Percentiles rank a stretch among this genome's conserved stretches.
Conservation (phyloP, 352 stramenopile genomes). For the Phytophthora boehmeriae region DNA sequence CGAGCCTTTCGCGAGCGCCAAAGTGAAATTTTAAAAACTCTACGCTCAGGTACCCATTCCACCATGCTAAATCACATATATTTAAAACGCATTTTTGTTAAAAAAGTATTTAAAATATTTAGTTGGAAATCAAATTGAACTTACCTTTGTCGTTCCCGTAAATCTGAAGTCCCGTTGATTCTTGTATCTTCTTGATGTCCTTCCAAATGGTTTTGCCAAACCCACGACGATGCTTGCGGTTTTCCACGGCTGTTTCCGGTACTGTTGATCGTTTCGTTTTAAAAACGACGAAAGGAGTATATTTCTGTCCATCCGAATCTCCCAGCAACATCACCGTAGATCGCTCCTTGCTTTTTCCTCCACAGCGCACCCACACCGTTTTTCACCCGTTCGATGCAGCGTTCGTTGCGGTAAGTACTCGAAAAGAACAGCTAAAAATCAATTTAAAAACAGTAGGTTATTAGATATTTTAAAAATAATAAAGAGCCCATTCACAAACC, state of each 20-base stretch:
- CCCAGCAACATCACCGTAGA: conserved; percentile 1
- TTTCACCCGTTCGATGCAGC: not conserved
- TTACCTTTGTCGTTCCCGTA: too few species aligned
- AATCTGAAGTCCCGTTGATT: too few species aligned
- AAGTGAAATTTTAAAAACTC: conserved; percentile 17
- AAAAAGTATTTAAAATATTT: too few species aligned
- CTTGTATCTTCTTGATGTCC: too few species aligned
- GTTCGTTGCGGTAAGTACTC: not conserved
- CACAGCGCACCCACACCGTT: not conserved
- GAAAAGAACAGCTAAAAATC: not conserved
- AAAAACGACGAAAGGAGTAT: not conserved
- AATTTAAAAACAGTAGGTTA: not conserved
- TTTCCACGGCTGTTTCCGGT: not conserved
- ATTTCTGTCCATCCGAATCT: conserved; percentile 3
- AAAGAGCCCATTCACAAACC: too few species aligned
- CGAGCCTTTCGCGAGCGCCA: not conserved
- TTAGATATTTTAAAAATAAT: not conserved
- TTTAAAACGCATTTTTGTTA: too few species aligned
- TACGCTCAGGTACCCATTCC: conserved; percentile 6
- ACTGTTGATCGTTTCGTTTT: not conserved
- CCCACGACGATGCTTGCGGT: not conserved
- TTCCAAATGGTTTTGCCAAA: too few species aligned
- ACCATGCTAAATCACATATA: conserved; percentile 13
- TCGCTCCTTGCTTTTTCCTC: too few species aligned
- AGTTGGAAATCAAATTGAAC: too few species aligned